A percentile compares a stretch with the other conserved stretches of the same genome.
Evolutionary conservation across 2,329 filamentous ascomycete genomes (phyloP).

Genomic region (Mycogone perniciosa): DNA sequence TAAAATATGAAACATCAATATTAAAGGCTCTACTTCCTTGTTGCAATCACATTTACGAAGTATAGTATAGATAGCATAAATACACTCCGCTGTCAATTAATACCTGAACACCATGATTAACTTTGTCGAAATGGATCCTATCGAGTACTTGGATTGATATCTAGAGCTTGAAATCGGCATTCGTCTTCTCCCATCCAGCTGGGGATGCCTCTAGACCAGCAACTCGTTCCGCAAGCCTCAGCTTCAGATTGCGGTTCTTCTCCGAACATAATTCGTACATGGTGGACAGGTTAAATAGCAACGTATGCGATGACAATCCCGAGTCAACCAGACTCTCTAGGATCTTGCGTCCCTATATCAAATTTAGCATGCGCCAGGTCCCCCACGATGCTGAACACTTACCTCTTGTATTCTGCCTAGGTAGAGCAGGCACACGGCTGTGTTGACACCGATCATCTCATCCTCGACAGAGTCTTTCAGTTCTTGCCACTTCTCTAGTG

Average conservation of each 20-base stretch:
- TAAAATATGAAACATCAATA: too few relatives aligned
- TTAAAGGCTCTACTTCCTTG: too few relatives aligned
- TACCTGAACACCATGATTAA: too few relatives aligned
- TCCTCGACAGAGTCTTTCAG: constrained; percentile 41
- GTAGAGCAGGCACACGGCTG: constrained; percentile 80
- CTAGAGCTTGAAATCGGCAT: constrained; percentile 70
- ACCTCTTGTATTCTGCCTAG: constrained; percentile 69
- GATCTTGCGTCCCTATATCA: constrained; percentile 51
- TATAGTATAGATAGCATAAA: too few relatives aligned
- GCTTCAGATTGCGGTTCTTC: constrained; percentile 62
- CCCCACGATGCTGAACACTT: constrained; percentile 18
- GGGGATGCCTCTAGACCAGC: constrained; percentile 51
- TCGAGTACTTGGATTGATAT: neutral
- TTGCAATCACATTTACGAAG: too few relatives aligned
- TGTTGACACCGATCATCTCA: constrained; percentile 73
- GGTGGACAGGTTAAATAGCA: constrained; percentile 85
- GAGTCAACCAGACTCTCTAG: constrained; percentile 60
- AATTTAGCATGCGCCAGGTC: too few relatives aligned
- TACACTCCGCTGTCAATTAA: neutral
- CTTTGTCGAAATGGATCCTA: neutral
- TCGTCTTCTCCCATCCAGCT: constrained; percentile 63
- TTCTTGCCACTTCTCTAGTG: constrained; percentile 55
- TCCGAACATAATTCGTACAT: constrained; percentile 91
- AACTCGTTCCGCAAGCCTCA: constrained; percentile 62
- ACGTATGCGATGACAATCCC: constrained; percentile 64